These are phyloP conservation scores for Hippophae gyantsensis DNA, from an alignment of 306 rosid genomes.

Conservation along the genomic window DNA sequence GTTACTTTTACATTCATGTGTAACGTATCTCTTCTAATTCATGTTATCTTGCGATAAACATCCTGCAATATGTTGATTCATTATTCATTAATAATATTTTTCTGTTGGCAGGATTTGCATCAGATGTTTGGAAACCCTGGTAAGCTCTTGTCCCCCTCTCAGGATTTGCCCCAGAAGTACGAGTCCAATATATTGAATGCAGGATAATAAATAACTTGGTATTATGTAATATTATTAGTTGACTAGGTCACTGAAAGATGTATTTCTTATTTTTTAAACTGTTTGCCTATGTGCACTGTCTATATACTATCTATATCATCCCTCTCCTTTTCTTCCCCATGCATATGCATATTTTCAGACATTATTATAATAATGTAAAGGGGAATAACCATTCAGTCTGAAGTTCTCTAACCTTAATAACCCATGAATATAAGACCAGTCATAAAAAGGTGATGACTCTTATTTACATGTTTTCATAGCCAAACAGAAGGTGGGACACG, in stretches of 20 bases:
- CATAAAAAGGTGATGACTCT: neutral
- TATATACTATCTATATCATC: too few relatives aligned
- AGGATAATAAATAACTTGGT: neutral
- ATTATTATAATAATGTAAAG: too few relatives aligned
- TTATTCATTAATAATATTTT: slow-evolving; percentile 12
- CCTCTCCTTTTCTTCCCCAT: too few relatives aligned
- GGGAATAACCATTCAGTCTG: neutral
- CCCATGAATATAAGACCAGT: neutral
- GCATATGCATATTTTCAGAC: too few relatives aligned
- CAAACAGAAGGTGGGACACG: slow-evolving; percentile 19
- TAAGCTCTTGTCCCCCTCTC: slow-evolving; percentile 17
- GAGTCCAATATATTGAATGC: neutral
- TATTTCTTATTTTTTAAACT: too few relatives aligned
- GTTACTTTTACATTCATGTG: neutral
- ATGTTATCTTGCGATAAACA: neutral
- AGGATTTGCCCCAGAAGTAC: neutral
- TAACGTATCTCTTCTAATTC: slow-evolving; percentile 3
- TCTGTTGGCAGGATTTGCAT: slow-evolving; percentile 39
- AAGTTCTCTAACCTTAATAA: neutral
- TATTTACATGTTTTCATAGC: slow-evolving; percentile 15
- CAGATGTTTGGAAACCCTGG: slow-evolving; percentile 22
- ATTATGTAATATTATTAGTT: neutral
- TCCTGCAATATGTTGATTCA: slow-evolving; percentile 5
- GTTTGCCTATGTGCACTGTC: too few relatives aligned
- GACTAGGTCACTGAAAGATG: neutral